These are phyloP conservation scores for Eimeria acervulina DNA, from an alignment of 169 alveolate genomes.

Conservation along the genomic window DNA sequence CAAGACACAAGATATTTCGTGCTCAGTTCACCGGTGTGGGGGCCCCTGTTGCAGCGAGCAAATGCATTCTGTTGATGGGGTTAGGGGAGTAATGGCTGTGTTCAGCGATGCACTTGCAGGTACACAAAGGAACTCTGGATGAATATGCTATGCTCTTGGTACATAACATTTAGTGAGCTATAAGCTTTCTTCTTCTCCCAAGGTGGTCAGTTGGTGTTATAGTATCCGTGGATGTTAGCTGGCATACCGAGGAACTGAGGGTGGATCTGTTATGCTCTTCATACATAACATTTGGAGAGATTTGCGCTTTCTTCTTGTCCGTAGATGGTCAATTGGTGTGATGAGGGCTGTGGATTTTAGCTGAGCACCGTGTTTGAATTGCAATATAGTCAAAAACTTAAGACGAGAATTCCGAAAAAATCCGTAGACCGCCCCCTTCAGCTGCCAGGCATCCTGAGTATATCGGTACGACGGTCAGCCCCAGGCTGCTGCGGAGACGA, in stretches of 20 bases:
- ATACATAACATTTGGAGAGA: not conserved
- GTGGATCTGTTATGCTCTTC: not conserved
- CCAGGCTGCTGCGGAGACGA: too few species aligned
- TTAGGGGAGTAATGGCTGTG: not conserved
- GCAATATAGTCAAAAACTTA: not conserved
- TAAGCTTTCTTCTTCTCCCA: too few species aligned
- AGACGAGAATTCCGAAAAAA: too few species aligned
- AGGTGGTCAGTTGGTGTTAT: too few species aligned
- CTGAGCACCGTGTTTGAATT: not conserved
- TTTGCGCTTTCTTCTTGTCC: not conserved
- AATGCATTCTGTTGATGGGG: too few species aligned
- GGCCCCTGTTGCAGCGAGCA: not conserved
- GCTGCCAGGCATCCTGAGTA: too few species aligned
- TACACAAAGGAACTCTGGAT: not conserved
- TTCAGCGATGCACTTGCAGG: not conserved
- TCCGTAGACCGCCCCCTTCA: too few species aligned
- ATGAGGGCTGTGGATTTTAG: not conserved
- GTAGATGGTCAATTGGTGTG: not conserved
- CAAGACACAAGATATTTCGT: not conserved
- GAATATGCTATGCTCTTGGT: too few species aligned
- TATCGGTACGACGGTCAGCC: too few species aligned
- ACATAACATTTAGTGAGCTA: too few species aligned
- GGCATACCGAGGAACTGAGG: too few species aligned
- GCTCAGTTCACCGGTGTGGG: not conserved
- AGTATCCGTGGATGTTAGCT: too few species aligned